phyloP scores from a whole-genome alignment of 176 grass and related monocot genomes.

The Elymus sibiricus region DNA sequence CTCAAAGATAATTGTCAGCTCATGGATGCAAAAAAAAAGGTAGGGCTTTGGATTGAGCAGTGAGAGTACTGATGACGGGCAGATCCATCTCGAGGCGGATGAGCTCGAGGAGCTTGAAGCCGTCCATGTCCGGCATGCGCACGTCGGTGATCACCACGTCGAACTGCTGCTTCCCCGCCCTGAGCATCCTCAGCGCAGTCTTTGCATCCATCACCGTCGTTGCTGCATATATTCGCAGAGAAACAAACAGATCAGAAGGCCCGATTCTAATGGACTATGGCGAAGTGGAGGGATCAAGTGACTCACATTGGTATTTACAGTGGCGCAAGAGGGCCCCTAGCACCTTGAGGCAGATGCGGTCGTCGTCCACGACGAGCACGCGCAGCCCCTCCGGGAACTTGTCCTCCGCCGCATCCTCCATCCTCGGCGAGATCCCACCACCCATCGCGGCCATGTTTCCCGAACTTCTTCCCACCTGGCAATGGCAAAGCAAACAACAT shows the following conservation, averaged over 20 bases:
- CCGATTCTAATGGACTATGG: not conserved
- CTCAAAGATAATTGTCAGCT: not conserved
- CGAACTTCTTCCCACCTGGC: not conserved
- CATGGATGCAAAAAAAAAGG: not conserved
- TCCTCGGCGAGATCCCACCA: not conserved
- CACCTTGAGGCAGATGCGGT: constrained; percentile 4
- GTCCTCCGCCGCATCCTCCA: not conserved
- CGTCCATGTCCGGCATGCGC: constrained; percentile 57
- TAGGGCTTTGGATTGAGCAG: not conserved
- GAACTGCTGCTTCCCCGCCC: constrained; percentile 41
- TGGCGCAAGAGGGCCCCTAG: not conserved
- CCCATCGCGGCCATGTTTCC: not conserved
- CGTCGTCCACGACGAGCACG: constrained; percentile 37
- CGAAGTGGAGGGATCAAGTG: not conserved
- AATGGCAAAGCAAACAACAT: not conserved
- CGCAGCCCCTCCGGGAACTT: constrained; percentile 33
- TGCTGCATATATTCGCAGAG: constrained; percentile 26
- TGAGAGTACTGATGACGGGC: constrained; percentile 54
- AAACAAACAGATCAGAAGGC: not conserved
- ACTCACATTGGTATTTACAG: constrained; percentile 43
- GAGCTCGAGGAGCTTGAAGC: constrained; percentile 59
- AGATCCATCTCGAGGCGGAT: constrained; percentile 57
- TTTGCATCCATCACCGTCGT: constrained; percentile 16
- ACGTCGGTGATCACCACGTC: constrained; percentile 61
- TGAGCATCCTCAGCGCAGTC: constrained; percentile 42